phyloP scores from a whole-genome alignment of 139 green algal genomes.

The Chlamydomonas incerta region DNA sequence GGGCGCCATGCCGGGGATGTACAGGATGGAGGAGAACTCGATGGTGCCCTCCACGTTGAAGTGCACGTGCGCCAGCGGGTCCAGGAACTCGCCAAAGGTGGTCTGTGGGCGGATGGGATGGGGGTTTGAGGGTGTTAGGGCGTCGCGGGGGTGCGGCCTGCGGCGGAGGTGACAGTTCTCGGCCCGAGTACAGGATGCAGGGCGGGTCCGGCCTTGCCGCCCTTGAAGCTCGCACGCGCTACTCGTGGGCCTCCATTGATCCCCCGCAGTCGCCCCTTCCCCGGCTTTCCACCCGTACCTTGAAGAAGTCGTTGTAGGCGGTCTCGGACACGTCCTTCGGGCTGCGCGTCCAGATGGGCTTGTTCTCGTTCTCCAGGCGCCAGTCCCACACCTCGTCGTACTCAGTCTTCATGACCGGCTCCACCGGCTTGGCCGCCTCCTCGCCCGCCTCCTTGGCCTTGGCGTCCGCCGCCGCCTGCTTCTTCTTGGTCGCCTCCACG shows the following conservation, averaged over 20 bases:
- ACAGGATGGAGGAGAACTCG: conserved; percentile 96
- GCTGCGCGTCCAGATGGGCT: conserved; percentile 94
- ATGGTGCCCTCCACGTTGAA: conserved; percentile 98
- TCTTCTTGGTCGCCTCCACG: conserved; percentile 81
- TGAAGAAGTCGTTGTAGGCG: conserved; percentile 98
- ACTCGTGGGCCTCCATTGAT: too few relatives aligned
- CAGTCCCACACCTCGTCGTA: conserved; percentile 87
- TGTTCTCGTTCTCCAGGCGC: conserved; percentile 95
- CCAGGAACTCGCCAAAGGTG: conserved; percentile 83
- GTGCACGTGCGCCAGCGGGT: conserved; percentile 81
- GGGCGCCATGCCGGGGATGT: conserved; percentile 96
- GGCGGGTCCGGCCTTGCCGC: not conserved
- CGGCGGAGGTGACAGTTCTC: too few relatives aligned
- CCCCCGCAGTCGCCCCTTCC: too few relatives aligned
- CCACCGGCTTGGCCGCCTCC: conserved; percentile 62
- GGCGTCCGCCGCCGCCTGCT: conserved; percentile 83
- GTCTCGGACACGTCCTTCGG: conserved; percentile 87
- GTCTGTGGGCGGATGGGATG: not conserved
- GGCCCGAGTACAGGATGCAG: too few relatives aligned
- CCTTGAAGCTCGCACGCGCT: too few relatives aligned
- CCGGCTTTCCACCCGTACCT: conserved; percentile 66
- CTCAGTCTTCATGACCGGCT: conserved; percentile 91
- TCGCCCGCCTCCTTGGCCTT: conserved; percentile 78
- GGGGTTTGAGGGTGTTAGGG: conserved; percentile 61
- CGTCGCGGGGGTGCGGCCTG: too few relatives aligned